Evolutionary conservation across 306 rosid genomes (phyloP).

Genomic region (Comarum palustre): DNA sequence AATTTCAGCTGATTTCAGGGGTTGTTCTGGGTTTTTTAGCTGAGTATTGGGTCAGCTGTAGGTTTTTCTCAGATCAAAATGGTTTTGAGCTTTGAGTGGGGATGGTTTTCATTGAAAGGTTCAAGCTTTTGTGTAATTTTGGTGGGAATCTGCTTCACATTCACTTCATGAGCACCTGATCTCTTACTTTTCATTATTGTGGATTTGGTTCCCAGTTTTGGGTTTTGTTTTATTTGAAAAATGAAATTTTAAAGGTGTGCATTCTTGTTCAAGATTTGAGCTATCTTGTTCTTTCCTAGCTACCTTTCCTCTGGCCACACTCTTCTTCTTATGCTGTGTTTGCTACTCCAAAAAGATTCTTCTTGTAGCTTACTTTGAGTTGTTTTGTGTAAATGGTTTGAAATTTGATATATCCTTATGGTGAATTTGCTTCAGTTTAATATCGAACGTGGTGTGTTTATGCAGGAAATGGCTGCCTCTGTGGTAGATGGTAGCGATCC

Average conservation of each 20-base stretch:
- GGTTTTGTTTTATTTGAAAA: not conserved
- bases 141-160: slow-evolving; percentile 1
- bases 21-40: not conserved
- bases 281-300: not conserved
- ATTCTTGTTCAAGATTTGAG: not conserved
- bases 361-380: not conserved
- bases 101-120: not conserved
- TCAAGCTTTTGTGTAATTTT: not conserved
- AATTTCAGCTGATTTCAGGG: not conserved
- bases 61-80: not conserved
- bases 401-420: not conserved
- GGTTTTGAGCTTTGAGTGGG: not conserved
- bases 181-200: not conserved
- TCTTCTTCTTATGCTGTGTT: not conserved
- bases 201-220: not conserved
- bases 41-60: not conserved
- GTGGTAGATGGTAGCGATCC: slow-evolving; percentile 77
- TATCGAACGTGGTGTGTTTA: slow-evolving; percentile 23
- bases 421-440: not conserved
- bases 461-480: slow-evolving; percentile 76
- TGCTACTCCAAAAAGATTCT: not conserved
- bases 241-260: not conserved
- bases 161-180: not conserved
- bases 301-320: slow-evolving; percentile 2
- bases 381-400: not conserved